Evolutionary conservation across 1,284 basidiomycete genomes (phyloP).

Genomic region (Wolfiporia cocos): DNA sequence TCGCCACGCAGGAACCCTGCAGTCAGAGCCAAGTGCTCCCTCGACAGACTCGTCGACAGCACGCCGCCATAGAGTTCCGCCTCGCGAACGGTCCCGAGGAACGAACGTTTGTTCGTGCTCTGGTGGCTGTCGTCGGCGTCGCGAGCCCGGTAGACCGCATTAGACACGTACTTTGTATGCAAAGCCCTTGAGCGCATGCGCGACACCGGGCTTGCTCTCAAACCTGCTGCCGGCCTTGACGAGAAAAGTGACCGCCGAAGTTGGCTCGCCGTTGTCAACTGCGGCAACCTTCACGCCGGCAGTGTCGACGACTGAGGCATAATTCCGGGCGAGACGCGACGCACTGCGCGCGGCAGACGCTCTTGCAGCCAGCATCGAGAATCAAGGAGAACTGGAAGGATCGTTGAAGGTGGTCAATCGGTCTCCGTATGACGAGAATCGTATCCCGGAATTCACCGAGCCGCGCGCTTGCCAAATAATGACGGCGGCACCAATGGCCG

Average conservation of each 20-base stretch:
- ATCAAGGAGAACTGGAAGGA: too few relatives aligned
- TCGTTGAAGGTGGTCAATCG: too few relatives aligned
- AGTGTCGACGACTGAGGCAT: conserved; percentile 75
- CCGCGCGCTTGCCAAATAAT: too few relatives aligned
- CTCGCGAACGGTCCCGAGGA: conserved; percentile 88
- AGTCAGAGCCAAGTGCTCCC: conserved; percentile 86
- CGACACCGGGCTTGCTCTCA: conserved; percentile 81
- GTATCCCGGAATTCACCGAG: too few relatives aligned
- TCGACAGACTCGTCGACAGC: conserved; percentile 78
- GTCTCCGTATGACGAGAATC: too few relatives aligned
- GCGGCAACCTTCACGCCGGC: conserved; percentile 84
- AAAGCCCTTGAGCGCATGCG: conserved; percentile 93
- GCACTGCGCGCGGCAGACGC: conserved; percentile 49
- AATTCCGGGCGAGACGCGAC: conserved; percentile 58
- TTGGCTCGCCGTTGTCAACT: conserved; percentile 75
- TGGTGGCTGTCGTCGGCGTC: conserved; percentile 23
- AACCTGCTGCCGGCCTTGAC: conserved; percentile 89
- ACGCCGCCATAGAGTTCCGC: conserved; percentile 94
- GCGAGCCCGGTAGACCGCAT: background rate
- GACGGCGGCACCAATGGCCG: too few relatives aligned
- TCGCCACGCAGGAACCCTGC: conserved; percentile 95
- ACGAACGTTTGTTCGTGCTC: conserved; percentile 83
- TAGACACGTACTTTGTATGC: conserved; percentile 78
- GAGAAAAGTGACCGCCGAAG: conserved; percentile 81
- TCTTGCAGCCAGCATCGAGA: conserved; percentile 52